Evolutionary conservation across 169 alveolate species (phyloP).

Genomic region (Babesia ovata): DNA sequence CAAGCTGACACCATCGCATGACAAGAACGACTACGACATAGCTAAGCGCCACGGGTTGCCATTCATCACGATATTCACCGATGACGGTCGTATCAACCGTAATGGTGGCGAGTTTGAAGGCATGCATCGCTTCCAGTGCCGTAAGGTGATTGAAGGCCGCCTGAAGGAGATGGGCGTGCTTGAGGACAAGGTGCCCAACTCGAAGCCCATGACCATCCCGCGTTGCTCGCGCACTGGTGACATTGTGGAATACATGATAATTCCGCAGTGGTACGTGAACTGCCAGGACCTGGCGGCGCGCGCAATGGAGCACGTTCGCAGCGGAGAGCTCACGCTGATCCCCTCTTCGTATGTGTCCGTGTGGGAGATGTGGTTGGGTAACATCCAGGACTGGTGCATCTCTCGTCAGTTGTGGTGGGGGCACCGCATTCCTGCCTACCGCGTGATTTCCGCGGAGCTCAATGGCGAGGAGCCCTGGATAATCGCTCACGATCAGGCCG

Average conservation of each 20-base stretch:
- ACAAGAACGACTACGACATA: slow-evolving; percentile 96
- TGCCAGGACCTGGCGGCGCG: slow-evolving; percentile 93
- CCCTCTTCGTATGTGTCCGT: slow-evolving; percentile 94
- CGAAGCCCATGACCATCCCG: slow-evolving; percentile 95
- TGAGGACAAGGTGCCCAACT: slow-evolving; percentile 85
- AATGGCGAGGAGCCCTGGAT: slow-evolving; percentile 54
- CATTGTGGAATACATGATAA: slow-evolving; percentile 96
- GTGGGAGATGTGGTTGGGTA: slow-evolving; percentile 97
- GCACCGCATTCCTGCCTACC: slow-evolving; percentile 98
- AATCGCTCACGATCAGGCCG: slow-evolving; percentile 43
- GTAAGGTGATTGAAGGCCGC: slow-evolving; percentile 90
- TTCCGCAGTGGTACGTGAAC: slow-evolving; percentile 99
- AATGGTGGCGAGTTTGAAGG: slow-evolving; percentile 96
- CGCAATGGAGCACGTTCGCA: slow-evolving; percentile 90
- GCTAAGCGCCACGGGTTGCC: slow-evolving; percentile 93
- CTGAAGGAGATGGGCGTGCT: slow-evolving; percentile 88
- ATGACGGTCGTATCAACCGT: slow-evolving; percentile 94
- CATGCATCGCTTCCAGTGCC: slow-evolving; percentile 94
- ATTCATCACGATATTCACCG: slow-evolving; percentile 91
- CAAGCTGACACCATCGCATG: slow-evolving; percentile 99
- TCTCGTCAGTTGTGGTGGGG: slow-evolving; percentile 99
- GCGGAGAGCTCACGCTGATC: slow-evolving; percentile 88
- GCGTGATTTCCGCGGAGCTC: slow-evolving; percentile 71
- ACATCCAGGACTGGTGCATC: slow-evolving; percentile 99
- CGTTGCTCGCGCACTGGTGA: slow-evolving; percentile 97